A percentile compares a stretch with the other conserved stretches of the same genome.
These are phyloP conservation scores for Nyssa sinensis DNA, from an alignment of 148 eudicot species.

Conservation along the genomic window DNA sequence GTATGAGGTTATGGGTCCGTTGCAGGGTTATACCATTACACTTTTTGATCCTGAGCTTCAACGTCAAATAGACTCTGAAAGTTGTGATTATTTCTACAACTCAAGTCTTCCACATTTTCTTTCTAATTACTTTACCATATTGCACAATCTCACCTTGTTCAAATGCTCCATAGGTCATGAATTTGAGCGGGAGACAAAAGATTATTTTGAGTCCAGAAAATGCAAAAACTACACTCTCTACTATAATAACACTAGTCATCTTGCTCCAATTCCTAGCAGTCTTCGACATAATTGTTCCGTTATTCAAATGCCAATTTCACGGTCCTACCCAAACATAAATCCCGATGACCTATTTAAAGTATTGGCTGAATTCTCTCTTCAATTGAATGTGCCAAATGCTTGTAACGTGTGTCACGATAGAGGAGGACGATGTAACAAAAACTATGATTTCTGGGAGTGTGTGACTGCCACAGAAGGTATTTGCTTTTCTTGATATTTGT, in stretches of 20 bases:
- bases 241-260: neutral
- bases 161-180: constrained; percentile 14
- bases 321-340: neutral
- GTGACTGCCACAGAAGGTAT: no score
- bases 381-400: neutral
- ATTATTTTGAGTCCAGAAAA: neutral
- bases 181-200: neutral
- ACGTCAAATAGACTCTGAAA: neutral
- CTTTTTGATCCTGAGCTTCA: neutral
- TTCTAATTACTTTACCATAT: constrained; percentile 9
- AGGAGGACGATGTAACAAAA: neutral
- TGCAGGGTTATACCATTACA: neutral
- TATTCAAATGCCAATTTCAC: constrained; percentile 8
- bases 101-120: constrained; percentile 1
- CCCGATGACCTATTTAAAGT: neutral
- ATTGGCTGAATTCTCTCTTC: neutral
- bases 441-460: no score
- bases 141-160: constrained; percentile 21
- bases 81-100: neutral
- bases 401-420: neutral
- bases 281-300: neutral
- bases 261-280: neutral
- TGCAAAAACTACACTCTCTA: neutral
- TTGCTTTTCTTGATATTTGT: no score
- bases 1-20: constrained; percentile 3